Conservation (phyloP, 2,329 filamentous ascomycete species). For the Paradendryphiella salina region DNA sequence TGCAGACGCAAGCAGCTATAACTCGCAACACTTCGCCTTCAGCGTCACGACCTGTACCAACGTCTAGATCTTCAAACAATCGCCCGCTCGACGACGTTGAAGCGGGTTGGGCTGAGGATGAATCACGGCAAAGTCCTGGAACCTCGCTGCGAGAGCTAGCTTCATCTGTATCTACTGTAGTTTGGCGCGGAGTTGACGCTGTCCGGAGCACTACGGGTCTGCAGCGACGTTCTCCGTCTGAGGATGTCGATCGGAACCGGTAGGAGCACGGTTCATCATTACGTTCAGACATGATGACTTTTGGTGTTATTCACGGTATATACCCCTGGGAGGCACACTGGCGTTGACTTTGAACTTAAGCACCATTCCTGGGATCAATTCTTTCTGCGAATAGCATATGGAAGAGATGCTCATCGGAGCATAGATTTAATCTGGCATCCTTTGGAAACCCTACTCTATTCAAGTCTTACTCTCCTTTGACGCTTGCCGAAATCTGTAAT, state of each 20-base stretch:
- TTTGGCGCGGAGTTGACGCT: constrained; percentile 44
- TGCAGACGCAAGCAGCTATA: constrained; percentile 52
- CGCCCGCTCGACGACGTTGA: constrained; percentile 36
- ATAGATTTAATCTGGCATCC: not conserved
- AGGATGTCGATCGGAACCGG: constrained; percentile 43
- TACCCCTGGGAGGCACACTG: constrained; percentile 19
- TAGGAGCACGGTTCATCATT: constrained; percentile 16
- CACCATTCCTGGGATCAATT: not conserved
- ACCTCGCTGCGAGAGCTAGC: constrained; percentile 38
- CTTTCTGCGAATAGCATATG: not conserved
- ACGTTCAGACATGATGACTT: constrained; percentile 9
- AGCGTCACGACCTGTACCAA: constrained; percentile 54
- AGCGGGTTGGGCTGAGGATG: constrained; percentile 45
- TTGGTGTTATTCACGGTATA: constrained; percentile 23
- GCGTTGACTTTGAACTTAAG: constrained; percentile 13
- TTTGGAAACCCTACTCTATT: constrained; percentile 5
- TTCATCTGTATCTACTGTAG: constrained; percentile 41
- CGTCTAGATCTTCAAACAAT: constrained; percentile 20
- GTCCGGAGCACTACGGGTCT: constrained; percentile 37
- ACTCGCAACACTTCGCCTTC: constrained; percentile 55
- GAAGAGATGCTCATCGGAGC: not conserved
- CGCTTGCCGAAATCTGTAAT: not conserved
- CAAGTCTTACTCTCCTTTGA: not conserved
- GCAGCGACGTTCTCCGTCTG: constrained; percentile 34
- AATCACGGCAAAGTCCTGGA: constrained; percentile 36